Evolutionary conservation across 2,329 filamentous ascomycete species (phyloP).

Genomic region (Cladobotryum protrusum): DNA sequence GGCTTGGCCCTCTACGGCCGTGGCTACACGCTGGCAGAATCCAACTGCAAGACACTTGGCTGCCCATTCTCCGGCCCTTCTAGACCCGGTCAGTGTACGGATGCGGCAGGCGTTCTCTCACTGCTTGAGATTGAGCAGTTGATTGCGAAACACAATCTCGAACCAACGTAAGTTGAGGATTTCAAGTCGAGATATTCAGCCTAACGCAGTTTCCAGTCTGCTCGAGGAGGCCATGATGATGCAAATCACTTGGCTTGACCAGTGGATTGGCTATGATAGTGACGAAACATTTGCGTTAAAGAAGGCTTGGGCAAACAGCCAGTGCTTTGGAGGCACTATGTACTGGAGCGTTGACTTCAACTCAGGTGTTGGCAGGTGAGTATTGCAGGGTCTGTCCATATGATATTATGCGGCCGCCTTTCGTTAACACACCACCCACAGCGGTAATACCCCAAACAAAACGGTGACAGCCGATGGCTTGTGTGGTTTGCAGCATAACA

Average conservation of each 20-base stretch:
- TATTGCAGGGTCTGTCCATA: not conserved
- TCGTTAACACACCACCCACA: not conserved
- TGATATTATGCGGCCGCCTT: no score
- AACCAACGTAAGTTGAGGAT: not conserved
- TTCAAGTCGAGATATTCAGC: not conserved
- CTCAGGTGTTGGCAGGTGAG: not conserved
- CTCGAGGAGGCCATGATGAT: constrained; percentile 13
- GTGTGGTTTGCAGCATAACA: not conserved
- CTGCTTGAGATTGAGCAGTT: constrained; percentile 25
- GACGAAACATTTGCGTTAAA: constrained; percentile 18
- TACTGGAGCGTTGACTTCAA: constrained; percentile 14
- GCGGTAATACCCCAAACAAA: not conserved
- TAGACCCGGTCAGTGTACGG: constrained; percentile 24
- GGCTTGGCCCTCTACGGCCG: constrained; percentile 43
- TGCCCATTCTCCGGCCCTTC: constrained; percentile 21
- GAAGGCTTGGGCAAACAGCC: constrained; percentile 10
- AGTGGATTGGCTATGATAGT: constrained; percentile 22
- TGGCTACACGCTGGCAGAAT: constrained; percentile 31
- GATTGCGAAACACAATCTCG: constrained; percentile 13
- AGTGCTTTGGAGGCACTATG: constrained; percentile 15
- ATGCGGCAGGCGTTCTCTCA: constrained; percentile 24
- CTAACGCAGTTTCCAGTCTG: constrained; percentile 13
- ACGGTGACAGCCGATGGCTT: not conserved
- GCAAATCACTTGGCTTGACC: constrained; percentile 18
- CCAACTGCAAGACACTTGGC: constrained; percentile 19